Base-by-base conservation (phyloP, 75 land plant species). In the Cryptomeria japonica region DNA sequence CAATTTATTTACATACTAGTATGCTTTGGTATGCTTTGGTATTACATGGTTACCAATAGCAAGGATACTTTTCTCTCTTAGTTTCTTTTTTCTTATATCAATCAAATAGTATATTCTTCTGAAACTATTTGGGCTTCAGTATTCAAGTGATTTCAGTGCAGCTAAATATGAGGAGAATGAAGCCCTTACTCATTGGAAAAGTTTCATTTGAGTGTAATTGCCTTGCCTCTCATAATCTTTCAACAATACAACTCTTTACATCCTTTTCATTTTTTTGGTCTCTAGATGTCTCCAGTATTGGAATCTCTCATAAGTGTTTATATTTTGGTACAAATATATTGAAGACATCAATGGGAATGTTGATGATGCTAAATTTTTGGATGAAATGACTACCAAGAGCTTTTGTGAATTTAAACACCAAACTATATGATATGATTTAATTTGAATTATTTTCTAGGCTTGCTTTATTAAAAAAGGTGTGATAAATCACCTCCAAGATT, bases 31-130 rank as follows among this genome's bases (percentile, higher is more conserved):
- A 1, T 98, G 99, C 86, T 97, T 95, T 86, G 99, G 99, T 18
- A 84, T 98, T 31, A 98, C 99, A 44, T 98, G 98, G 98, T 95
- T 98, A 72, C 99, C 99, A 68, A 91, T 96, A 72, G 99, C 96
- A 51, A 98, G 99, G 85, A 93, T 98, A 8, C 88, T 98, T 31
- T 98, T 98, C 87, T 98, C 99, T 18, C 73, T 97, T 70, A 93
- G 95, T 15, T 96, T 98, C 88, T 94, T 98, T 92, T 38, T 95
- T 16, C 93, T 98, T 68, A 87, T 98, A 61, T 87, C 91, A 84
- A 92, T 96, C 31, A 93, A 98, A 64, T 94, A 95, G 42, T 90
- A 92, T 56, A 55, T 98, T 18, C 94, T 98, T 15, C 99, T 98
- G 19, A 95, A 93, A 78, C 86, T 96, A 49, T 93, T 98, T 88